Conservation (phyloP, 805 yeast species). For the Nakazawaea wyomingensis region DNA sequence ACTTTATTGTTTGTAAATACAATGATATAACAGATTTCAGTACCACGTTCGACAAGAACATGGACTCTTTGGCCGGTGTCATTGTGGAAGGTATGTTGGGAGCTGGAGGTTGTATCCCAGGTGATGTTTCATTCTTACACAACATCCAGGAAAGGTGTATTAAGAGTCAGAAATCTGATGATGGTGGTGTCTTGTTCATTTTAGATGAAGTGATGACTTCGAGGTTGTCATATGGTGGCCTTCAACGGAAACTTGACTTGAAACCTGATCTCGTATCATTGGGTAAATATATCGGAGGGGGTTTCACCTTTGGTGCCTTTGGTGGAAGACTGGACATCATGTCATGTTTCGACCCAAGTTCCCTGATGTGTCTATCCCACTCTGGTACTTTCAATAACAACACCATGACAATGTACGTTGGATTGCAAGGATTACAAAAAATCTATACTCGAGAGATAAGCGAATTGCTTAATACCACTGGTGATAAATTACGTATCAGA, state of each 20-base stretch:
- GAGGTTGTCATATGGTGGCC: slow-evolving; percentile 14
- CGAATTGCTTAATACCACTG: slow-evolving; percentile 6
- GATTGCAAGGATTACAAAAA: slow-evolving; percentile 12
- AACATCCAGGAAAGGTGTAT: slow-evolving; percentile 13
- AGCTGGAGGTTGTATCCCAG: slow-evolving; percentile 15
- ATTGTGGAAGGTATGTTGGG: slow-evolving; percentile 16
- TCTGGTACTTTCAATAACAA: slow-evolving; percentile 17
- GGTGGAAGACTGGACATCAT: slow-evolving; percentile 15
- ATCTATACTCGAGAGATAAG: slow-evolving; percentile 8
- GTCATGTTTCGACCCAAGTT: slow-evolving; percentile 13
- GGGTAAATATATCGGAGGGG: slow-evolving; percentile 17
- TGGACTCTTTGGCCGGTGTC: slow-evolving; percentile 13
- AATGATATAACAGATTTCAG: slow-evolving; percentile 11
- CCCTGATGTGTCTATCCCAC: slow-evolving; percentile 7
- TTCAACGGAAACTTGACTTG: slow-evolving; percentile 9
- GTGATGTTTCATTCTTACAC: slow-evolving; percentile 6
- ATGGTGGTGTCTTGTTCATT: slow-evolving; percentile 11
- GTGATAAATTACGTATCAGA: slow-evolving; percentile 4
- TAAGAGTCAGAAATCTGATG: no score
- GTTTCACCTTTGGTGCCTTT: slow-evolving; percentile 15
- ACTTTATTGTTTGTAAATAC: slow-evolving; percentile 9
- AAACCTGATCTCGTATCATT: slow-evolving; percentile 14
- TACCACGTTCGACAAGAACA: neutral
- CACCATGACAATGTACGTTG: slow-evolving; percentile 14
- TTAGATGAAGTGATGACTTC: slow-evolving; percentile 17